These are phyloP conservation scores for Sapria himalayana DNA, from an alignment of 345 rosid species.

Conservation along the genomic window DNA sequence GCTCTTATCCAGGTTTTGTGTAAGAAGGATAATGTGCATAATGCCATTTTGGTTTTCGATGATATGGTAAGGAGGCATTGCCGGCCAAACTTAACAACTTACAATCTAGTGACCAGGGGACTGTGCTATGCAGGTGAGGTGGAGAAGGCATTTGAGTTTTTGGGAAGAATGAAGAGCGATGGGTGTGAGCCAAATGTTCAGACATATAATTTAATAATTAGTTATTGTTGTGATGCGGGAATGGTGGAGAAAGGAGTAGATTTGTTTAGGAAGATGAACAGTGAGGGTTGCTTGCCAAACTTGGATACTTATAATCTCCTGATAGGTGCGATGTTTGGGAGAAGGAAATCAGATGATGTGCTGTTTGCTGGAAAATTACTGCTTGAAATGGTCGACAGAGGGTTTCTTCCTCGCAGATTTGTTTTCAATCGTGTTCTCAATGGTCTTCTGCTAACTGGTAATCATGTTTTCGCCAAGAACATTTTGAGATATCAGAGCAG, in stretches of 20 bases:
- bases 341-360: constrained; percentile 59
- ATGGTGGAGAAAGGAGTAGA: constrained; percentile 45
- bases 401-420: constrained; percentile 59
- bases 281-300: constrained; percentile 54
- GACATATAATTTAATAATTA: constrained; percentile 49
- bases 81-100: constrained; percentile 41
- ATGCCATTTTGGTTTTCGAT: constrained; percentile 43
- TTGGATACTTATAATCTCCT: constrained; percentile 67
- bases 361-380: constrained; percentile 59
- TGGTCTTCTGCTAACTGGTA: constrained; percentile 72
- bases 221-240: constrained; percentile 44
- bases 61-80: constrained; percentile 71
- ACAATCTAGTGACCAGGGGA: constrained; percentile 60
- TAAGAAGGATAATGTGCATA: constrained; percentile 69
- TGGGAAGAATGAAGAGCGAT: constrained; percentile 47
- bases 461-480: constrained; percentile 51
- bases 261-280: constrained; percentile 48
- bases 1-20: constrained; percentile 79
- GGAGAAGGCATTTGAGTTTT: constrained; percentile 33
- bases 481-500: constrained; percentile 57
- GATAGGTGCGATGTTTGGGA: constrained; percentile 73
- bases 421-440: constrained; percentile 58
- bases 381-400: constrained; percentile 85
- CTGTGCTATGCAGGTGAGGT: constrained; percentile 53
- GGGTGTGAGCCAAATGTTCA: constrained; percentile 62